phyloP scores from a whole-genome alignment of 2,329 filamentous ascomycete genomes.

The Zymoseptoria brevis region DNA sequence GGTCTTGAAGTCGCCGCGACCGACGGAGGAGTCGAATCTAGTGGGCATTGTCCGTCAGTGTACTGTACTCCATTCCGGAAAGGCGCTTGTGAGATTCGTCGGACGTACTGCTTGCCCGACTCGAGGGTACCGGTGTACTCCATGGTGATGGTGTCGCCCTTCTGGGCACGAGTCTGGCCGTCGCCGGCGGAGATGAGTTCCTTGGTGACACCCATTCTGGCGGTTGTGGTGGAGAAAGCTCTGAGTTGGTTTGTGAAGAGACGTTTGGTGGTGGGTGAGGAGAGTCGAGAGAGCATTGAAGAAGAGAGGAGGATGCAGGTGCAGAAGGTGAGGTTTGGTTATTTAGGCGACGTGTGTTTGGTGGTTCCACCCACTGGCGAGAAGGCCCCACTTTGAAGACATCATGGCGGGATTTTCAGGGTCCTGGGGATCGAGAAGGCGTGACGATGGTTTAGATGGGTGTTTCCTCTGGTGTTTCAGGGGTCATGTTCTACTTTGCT shows the following conservation, averaged over 20 bases:
- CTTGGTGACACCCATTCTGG: conserved; percentile 57
- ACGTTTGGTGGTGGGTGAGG: neutral
- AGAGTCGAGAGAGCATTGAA: neutral
- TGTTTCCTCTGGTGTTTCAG: neutral
- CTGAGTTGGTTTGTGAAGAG: neutral
- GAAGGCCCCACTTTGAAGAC: neutral
- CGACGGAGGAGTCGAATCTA: conserved; percentile 84
- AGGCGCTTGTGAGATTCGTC: neutral
- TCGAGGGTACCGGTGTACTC: conserved; percentile 86
- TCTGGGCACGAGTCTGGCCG: conserved; percentile 50
- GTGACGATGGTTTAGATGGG: neutral
- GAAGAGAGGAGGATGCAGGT: neutral
- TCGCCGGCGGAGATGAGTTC: conserved; percentile 54
- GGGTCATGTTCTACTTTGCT: neutral
- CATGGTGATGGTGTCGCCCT: conserved; percentile 70
- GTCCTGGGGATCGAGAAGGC: neutral
- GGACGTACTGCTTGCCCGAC: conserved; percentile 61
- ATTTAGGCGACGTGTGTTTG: neutral
- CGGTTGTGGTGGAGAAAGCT: conserved; percentile 2
- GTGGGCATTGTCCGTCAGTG: conserved; percentile 5
- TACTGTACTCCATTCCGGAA: neutral
- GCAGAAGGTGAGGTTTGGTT: neutral
- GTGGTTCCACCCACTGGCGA: neutral
- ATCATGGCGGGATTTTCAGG: neutral
- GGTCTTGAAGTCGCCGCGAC: conserved; percentile 67